Percentiles rank a stretch among this genome's conserved stretches.
Evolutionary conservation across 208 protist genomes (phyloP).

Genomic region (Trypanosoma boissoni): DNA sequence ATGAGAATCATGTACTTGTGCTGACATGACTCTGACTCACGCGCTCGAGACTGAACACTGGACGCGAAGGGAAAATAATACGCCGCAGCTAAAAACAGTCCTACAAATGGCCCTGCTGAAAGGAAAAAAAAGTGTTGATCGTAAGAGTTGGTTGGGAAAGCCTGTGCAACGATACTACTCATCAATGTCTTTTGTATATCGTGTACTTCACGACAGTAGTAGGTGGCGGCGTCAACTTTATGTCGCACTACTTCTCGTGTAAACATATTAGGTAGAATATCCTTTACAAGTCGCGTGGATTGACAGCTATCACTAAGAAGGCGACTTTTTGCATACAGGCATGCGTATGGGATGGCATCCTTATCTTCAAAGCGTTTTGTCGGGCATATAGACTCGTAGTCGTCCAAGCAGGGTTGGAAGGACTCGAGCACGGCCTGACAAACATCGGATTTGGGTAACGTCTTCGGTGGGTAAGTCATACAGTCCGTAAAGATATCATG

Average conservation of each 20-base stretch:
- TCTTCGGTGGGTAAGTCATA: background rate
- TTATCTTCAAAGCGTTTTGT: background rate
- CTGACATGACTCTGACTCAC: conserved; percentile 23
- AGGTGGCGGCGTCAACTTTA: conserved; percentile 5
- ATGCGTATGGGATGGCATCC: conserved; percentile 12
- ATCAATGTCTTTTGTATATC: conserved; percentile 17
- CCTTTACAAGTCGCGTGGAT: conserved; percentile 9
- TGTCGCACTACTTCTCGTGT: conserved; percentile 1
- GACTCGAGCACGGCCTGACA: conserved; percentile 7
- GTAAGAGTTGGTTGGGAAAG: conserved; percentile 25
- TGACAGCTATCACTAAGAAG: conserved; percentile 15
- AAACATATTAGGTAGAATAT: conserved; percentile 14
- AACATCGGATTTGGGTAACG: background rate
- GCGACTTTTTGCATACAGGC: conserved; percentile 9
- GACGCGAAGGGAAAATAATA: conserved; percentile 30
- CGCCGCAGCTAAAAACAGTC: conserved; percentile 22
- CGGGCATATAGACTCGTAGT: conserved; percentile 18
- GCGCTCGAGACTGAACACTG: conserved; percentile 20
- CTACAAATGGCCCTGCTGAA: conserved; percentile 10
- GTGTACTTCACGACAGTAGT: conserved; percentile 20
- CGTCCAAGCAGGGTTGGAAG: conserved; percentile 10
- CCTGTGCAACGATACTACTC: conserved; percentile 13
- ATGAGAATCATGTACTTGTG: conserved; percentile 33
- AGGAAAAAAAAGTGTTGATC: conserved; percentile 15
- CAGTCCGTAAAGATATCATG: background rate